Base-by-base conservation (phyloP, 495 filamentous ascomycete species). In the Haplographium delicatum region DNA sequence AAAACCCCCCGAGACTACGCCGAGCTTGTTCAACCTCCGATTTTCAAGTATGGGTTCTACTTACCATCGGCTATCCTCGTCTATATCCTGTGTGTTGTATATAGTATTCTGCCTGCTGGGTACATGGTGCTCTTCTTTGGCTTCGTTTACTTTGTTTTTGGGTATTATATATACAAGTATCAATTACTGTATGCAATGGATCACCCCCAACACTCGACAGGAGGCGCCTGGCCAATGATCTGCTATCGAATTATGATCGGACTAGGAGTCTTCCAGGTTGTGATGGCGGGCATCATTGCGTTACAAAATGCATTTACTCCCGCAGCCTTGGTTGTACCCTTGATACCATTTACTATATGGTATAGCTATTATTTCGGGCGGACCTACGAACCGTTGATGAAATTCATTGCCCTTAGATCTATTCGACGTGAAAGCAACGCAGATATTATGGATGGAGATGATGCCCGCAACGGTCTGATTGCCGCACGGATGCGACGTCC, bases 131-230 rank as follows among this genome's bases (percentile, higher is more conserved):
- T 95, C 15, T 72, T 86, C 20, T 85, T 93, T 41, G 94, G 94
- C 6, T 69, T 95, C 38, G 66, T 86, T 9, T 99, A 96, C 65
- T 99, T 97, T 60, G 69, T 80, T 11, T 75, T 96, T 33, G 94
- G 94, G 22, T 84, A 88, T 58, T 95, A 91, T 61, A 91, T 89
- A 23, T 95, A 97, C 77, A 99, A 99, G 64, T 97, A 97, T 62
- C 94, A 97, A 67, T 75, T 99, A 5, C 73, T 99, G 4, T 99
- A 97, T 65, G 89, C 94, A 8, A 97, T 99, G 94, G 90, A 97
- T 63, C 90, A 97, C 61, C 84, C 87, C 5, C 90, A 95, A 52
- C 91, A 97, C 62, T 90, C 93, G 4, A 96, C 93, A 0, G 94
- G 94, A 25, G 80, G 82, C 50, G 90, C 90, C 1, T 99, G 94